Conservation (phyloP, 78 protist species). For the Bigelowiella natans region DNA sequence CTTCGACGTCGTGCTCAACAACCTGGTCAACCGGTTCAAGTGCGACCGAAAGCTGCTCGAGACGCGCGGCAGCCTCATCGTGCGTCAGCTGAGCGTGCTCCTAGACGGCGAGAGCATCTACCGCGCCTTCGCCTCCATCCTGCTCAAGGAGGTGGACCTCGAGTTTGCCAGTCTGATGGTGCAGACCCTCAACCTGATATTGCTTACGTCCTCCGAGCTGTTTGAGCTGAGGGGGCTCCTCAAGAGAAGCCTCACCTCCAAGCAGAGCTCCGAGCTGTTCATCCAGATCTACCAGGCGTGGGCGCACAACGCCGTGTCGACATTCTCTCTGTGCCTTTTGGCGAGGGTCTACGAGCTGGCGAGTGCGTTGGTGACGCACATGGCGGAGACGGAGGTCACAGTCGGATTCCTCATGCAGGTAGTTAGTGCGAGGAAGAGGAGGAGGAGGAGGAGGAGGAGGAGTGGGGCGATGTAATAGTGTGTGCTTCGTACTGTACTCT, state of each 20-base stretch:
- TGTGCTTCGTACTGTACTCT: no score
- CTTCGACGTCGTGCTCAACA: neutral
- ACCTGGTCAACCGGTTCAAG: neutral
- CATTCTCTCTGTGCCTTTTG: conserved; percentile 59
- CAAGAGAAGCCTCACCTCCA: neutral
- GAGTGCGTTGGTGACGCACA: conserved; percentile 5
- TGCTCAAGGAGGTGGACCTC: neutral
- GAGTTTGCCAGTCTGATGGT: neutral
- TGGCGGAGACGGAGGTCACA: conserved; percentile 59
- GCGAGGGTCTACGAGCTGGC: conserved; percentile 58
- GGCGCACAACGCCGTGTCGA: conserved; percentile 57
- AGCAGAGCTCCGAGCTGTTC: neutral
- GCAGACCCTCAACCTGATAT: conserved; percentile 61
- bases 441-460: neutral
- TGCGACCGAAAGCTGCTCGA: neutral
- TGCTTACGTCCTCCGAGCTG: conserved; percentile 58
- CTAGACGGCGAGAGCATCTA: conserved; percentile 1
- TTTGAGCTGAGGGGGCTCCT: neutral
- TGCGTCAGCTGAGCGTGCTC: conserved; percentile 17
- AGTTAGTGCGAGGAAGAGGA: neutral
- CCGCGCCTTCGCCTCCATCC: neutral
- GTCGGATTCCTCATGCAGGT: conserved; percentile 68
- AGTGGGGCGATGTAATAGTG: no score
- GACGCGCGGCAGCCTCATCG: conserved; percentile 18
- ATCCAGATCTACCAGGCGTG: conserved; percentile 30